A percentile compares a stretch with the other conserved stretches of the same genome.
Conservation (phyloP, 2,329 filamentous ascomycete genomes). For the Fusarium subtropicale region DNA sequence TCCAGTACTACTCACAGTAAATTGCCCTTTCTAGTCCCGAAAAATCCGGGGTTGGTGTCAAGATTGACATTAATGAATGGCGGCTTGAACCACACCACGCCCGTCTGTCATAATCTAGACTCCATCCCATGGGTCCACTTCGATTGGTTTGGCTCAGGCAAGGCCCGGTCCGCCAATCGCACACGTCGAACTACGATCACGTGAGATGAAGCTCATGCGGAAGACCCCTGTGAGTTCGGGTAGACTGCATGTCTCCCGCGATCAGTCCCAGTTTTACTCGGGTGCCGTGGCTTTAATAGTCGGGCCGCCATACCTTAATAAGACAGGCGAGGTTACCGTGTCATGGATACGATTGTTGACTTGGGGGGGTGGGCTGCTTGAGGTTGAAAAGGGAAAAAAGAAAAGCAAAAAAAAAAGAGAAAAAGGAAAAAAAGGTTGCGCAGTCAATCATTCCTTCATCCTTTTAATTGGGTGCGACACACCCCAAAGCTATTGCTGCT, state of each 20-base stretch:
- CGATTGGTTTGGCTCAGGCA: slow-evolving; percentile 47
- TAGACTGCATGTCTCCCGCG: slow-evolving; percentile 52
- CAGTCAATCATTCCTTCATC: slow-evolving; percentile 5
- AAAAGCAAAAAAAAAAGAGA: neutral
- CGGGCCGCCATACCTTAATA: slow-evolving; percentile 41
- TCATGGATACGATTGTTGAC: slow-evolving; percentile 22
- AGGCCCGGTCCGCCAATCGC: slow-evolving; percentile 56
- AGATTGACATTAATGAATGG: slow-evolving; percentile 24
- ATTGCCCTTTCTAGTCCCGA: slow-evolving; percentile 7
- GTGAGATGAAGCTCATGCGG: slow-evolving; percentile 53
- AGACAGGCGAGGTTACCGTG: slow-evolving; percentile 38
- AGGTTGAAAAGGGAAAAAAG: neutral
- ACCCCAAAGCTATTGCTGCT: slow-evolving; percentile 21
- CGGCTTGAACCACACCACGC: slow-evolving; percentile 30
- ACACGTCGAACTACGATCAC: slow-evolving; percentile 51
- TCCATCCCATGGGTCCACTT: slow-evolving; percentile 18
- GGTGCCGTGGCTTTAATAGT: slow-evolving; percentile 36
- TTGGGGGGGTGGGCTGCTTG: neutral
- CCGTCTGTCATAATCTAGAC: slow-evolving; percentile 39
- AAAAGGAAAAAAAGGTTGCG: neutral
- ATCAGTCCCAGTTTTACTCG: slow-evolving; percentile 47
- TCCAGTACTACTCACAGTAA: neutral
- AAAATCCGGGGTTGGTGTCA: slow-evolving; percentile 41
- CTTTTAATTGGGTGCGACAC: neutral
- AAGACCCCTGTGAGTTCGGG: slow-evolving; percentile 48